Base-by-base conservation (phyloP, 2,329 filamentous ascomycete genomes). In the Sarocladium oryzae region DNA sequence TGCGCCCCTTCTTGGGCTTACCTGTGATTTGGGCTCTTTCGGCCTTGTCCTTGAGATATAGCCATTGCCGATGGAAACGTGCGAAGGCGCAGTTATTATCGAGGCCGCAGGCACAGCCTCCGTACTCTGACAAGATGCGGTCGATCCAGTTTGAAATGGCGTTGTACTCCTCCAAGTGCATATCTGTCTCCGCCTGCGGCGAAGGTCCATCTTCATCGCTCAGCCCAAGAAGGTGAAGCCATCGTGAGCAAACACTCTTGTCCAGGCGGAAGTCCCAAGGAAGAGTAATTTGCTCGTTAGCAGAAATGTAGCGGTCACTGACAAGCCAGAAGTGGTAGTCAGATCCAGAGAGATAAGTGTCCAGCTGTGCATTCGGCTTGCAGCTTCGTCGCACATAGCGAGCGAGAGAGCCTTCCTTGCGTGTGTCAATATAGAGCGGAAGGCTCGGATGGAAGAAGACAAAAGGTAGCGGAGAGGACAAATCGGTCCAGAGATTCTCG, bases 321-420 rank as follows among this genome's bases (percentile, higher is more conserved):
- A 96, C 82, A 56, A 96, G 85, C 80, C 92, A 96, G 66, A 97
- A 96, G 63, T 93, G 89, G 62, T 92, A 95, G 57, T 92, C 85
- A 1, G 83, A 84, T 3, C 79, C 78, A 2, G 88, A 88, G 45
- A 96, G 80, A 57, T 90, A 88, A 0, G 91, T 95, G 63, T 93
- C 91, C 60, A 97, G 75, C 28, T 81, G 78, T n/a, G 93, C 82
- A 62, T 97, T 99, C 1, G 93, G 89, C 55, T 81, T 83, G 71
- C 93, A 99, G 61, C 93, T 97, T 57, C 92, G 82, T 52, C 93
- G 83, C n/a, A 95, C 84, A 63, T 93, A 96, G 40, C 93, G 87
- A 52, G 93, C 84, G 32, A 83, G 73, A 4, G 89, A 96, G 20
- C 92, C 93, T 70, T 95, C 89, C 64, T 81, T 82, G 54, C 93